phyloP scores from a whole-genome alignment of 768 basidiomycete species.

The Rhodotorula toruloides region DNA sequence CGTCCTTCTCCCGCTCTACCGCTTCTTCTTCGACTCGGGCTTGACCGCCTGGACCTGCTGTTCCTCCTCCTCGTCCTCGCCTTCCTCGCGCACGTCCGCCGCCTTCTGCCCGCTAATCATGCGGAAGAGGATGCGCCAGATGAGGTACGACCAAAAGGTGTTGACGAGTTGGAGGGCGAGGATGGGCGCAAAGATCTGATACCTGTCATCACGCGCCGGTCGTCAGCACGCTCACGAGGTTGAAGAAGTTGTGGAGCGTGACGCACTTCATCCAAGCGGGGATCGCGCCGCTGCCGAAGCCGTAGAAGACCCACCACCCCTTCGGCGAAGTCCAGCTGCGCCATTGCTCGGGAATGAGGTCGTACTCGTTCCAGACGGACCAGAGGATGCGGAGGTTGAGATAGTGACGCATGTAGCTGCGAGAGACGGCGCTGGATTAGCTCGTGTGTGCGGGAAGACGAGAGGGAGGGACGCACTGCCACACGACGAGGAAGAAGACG shows the following conservation, averaged over 20 bases:
- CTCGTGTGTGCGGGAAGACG: neutral
- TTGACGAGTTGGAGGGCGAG: slow-evolving; percentile 74
- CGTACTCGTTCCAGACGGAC: slow-evolving; percentile 76
- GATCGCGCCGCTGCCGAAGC: slow-evolving; percentile 64
- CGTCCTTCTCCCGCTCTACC: neutral
- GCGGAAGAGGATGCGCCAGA: slow-evolving; percentile 53
- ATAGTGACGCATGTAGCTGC: slow-evolving; percentile 88
- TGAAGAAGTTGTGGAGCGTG: neutral
- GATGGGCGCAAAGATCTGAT: slow-evolving; percentile 72
- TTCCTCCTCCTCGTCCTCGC: slow-evolving; percentile 51
- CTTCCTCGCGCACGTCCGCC: slow-evolving; percentile 68
- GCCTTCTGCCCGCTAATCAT: slow-evolving; percentile 37
- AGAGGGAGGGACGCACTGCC: slow-evolving; percentile 30
- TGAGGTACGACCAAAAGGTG: slow-evolving; percentile 84
- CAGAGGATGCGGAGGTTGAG: slow-evolving; percentile 78
- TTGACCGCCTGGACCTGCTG: slow-evolving; percentile 40
- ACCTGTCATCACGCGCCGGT: slow-evolving; percentile 52
- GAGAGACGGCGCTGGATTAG: neutral
- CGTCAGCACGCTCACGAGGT: slow-evolving; percentile 55
- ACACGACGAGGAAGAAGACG: slow-evolving; percentile 40
- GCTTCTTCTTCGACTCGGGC: slow-evolving; percentile 23
- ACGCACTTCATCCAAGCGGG: slow-evolving; percentile 53
- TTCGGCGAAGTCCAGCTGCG: slow-evolving; percentile 49
- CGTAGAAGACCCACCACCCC: slow-evolving; percentile 55
- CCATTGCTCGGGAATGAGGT: slow-evolving; percentile 60